phyloP scores from a whole-genome alignment of 73 alveolate genomes.

The Paramecium primaurelia region DNA sequence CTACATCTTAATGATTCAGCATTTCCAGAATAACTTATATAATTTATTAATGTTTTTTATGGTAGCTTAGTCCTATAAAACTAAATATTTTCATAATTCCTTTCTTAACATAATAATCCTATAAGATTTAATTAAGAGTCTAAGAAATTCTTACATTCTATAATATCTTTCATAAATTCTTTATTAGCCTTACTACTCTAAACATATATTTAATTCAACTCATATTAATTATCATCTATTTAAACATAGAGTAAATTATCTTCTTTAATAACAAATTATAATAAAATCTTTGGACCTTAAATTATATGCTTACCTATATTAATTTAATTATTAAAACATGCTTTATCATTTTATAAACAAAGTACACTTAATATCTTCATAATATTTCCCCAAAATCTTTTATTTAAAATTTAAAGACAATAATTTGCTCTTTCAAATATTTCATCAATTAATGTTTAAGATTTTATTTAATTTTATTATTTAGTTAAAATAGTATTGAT shows the following conservation, averaged over 20 bases:
- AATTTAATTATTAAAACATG: slow-evolving; percentile 10
- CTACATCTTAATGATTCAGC: slow-evolving; percentile 22
- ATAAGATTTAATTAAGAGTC: not conserved
- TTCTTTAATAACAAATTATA: not conserved
- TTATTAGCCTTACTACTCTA: not conserved
- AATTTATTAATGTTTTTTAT: not conserved
- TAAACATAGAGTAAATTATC: not conserved
- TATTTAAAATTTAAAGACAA: not conserved
- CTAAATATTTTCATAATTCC: slow-evolving; percentile 23
- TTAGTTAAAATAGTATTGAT: not conserved
- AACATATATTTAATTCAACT: not conserved
- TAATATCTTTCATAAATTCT: not conserved
- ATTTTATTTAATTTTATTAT: not conserved
- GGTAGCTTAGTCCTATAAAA: not conserved
- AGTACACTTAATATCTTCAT: not conserved
- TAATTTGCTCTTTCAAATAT: not conserved
- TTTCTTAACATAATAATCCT: not conserved
- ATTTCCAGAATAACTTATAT: not conserved
- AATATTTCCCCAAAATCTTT: not conserved
- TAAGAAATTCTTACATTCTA: not conserved
- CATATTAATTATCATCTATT: not conserved
- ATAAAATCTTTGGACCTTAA: not conserved
- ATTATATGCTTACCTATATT: not conserved
- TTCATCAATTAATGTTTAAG: slow-evolving; percentile 5
- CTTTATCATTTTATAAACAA: not conserved